Evolutionary conservation across 2,329 filamentous ascomycete species (phyloP).

Genomic region (Podosphaera fusca): DNA sequence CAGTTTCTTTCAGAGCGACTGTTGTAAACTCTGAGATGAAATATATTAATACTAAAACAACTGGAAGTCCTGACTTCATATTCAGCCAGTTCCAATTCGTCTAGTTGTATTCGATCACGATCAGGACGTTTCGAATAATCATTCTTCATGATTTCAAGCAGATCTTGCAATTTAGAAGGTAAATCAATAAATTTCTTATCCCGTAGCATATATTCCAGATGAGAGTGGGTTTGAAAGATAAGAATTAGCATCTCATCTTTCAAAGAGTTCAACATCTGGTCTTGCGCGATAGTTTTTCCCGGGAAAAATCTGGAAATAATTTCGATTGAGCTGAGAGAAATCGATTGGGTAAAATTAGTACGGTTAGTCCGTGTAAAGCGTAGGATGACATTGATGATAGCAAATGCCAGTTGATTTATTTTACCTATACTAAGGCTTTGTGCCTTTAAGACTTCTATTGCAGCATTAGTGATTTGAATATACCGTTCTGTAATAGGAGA

Average conservation of each 20-base stretch:
- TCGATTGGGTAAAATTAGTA: constrained; percentile 32
- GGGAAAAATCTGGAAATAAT: constrained; percentile 59
- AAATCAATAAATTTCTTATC: constrained; percentile 18
- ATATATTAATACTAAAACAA: constrained; percentile 25
- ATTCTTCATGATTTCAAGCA: constrained; percentile 46
- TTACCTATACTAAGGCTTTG: constrained; percentile 34
- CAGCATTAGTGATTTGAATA: constrained; percentile 28
- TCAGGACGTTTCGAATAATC: constrained; percentile 58
- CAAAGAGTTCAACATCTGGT: constrained; percentile 31
- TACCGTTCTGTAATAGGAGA: constrained; percentile 38
- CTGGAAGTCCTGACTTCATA: constrained; percentile 10
- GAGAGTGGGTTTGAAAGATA: constrained; percentile 40
- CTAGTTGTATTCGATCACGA: constrained; percentile 51
- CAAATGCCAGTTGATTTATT: constrained; percentile 51
- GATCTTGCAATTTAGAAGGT: constrained; percentile 29
- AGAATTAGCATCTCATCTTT: constrained; percentile 59
- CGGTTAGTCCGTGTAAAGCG: constrained; percentile 44
- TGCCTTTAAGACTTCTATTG: constrained; percentile 37
- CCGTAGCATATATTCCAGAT: constrained; percentile 32
- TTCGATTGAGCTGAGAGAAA: constrained; percentile 38
- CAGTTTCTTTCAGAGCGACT: constrained; percentile 33
- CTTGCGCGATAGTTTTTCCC: constrained; percentile 37
- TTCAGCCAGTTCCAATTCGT: constrained; percentile 36
- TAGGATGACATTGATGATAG: constrained; percentile 49
- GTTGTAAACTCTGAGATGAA: constrained; percentile 30